These are phyloP conservation scores for Sphaerulina populicola DNA, from an alignment of 2,329 filamentous ascomycete species.

Conservation along the genomic window DNA sequence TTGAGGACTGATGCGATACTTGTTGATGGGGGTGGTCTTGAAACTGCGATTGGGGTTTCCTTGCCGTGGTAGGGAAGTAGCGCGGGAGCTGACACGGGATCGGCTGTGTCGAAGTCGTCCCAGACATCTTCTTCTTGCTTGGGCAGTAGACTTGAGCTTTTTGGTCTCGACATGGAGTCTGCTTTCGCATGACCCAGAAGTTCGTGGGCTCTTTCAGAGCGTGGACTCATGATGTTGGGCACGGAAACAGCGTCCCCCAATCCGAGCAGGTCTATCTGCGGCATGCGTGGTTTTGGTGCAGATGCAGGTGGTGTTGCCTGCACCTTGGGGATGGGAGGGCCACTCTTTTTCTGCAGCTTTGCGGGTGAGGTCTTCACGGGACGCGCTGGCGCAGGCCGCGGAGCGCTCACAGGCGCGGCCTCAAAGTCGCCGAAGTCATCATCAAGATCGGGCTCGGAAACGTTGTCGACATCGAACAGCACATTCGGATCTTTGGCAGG, in stretches of 20 bases:
- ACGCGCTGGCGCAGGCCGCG: background rate
- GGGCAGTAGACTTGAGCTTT: slow-evolving; percentile 6
- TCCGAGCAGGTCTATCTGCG: slow-evolving; percentile 26
- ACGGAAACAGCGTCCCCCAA: slow-evolving; percentile 21
- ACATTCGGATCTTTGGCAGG: slow-evolving; percentile 23
- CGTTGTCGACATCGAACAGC: slow-evolving; percentile 31
- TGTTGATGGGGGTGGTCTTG: background rate
- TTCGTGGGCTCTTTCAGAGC: slow-evolving; percentile 9
- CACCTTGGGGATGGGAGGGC: background rate
- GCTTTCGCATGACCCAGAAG: slow-evolving; percentile 12
- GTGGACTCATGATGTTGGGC: slow-evolving; percentile 11
- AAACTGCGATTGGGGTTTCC: background rate
- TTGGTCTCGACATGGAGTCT: slow-evolving; percentile 10
- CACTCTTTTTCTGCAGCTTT: slow-evolving; percentile 9
- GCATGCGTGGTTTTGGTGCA: slow-evolving; percentile 8
- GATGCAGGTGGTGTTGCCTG: background rate
- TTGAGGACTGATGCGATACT: background rate
- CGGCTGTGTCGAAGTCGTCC: slow-evolving; percentile 38
- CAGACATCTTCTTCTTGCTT: slow-evolving; percentile 30
- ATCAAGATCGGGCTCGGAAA: slow-evolving; percentile 24
- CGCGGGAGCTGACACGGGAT: slow-evolving; percentile 8
- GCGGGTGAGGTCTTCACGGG: background rate
- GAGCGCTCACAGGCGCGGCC: slow-evolving; percentile 6
- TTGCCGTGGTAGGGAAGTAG: background rate
- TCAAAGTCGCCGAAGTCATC: slow-evolving; percentile 34